A percentile compares a stretch with the other conserved stretches of the same genome.
Evolutionary conservation across 2,329 filamentous ascomycete species (phyloP).

Genomic region (Berkeleyomyces rouxiae): DNA sequence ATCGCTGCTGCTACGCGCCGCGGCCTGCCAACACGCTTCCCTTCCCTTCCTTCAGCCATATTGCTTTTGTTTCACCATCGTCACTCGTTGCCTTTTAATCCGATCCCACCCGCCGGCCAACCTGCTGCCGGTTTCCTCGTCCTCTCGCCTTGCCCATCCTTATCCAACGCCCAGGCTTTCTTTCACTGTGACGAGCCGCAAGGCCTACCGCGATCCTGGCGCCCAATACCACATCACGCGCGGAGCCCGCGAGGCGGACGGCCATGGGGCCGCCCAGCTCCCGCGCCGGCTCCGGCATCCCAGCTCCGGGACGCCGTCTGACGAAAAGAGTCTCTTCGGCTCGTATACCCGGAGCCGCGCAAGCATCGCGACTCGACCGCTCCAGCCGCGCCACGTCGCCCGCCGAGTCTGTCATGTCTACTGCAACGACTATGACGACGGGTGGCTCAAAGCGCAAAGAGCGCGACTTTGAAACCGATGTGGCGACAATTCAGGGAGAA

Average conservation of each 20-base stretch:
- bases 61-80: not conserved
- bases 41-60: not conserved
- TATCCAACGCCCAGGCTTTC: not conserved
- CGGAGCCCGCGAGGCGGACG: constrained; percentile 11
- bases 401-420: constrained; percentile 46
- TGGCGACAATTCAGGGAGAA: constrained; percentile 37
- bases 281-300: constrained; percentile 7
- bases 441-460: constrained; percentile 65
- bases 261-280: constrained; percentile 4
- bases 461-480: constrained; percentile 57
- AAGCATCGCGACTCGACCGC: not conserved
- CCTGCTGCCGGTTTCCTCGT: not conserved
- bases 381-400: constrained; percentile 43
- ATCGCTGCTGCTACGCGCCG: not conserved
- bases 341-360: constrained; percentile 1
- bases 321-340: constrained; percentile 10
- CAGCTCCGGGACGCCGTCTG: constrained; percentile 9
- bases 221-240: constrained; percentile 8
- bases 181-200: not conserved
- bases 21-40: not conserved
- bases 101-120: not conserved
- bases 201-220: constrained; percentile 12
- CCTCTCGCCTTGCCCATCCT: not conserved
- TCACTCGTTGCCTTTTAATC: not conserved
- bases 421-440: constrained; percentile 28